phyloP scores from a whole-genome alignment of 73 alveolate species.

The Urostyla sp. region DNA sequence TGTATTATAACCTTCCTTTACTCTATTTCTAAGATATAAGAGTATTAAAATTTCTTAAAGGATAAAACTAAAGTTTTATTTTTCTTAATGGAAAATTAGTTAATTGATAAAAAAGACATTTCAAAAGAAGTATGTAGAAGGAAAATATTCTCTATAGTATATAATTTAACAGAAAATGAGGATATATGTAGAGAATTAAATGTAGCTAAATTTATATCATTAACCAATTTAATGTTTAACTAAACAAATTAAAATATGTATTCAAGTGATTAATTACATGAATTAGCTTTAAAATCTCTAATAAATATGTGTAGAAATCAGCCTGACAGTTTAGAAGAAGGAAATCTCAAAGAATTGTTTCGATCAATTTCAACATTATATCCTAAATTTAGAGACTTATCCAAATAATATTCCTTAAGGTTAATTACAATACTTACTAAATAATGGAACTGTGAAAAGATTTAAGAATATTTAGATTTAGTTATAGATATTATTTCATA shows the following conservation, averaged over 20 bases:
- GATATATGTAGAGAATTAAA: constrained; percentile 52
- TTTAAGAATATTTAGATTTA: constrained; percentile 29
- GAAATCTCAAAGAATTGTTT: constrained; percentile 58
- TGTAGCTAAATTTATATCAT: constrained; percentile 8
- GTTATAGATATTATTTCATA: constrained; percentile 42
- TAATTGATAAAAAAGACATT: constrained; percentile 27
- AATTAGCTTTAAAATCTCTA: constrained; percentile 64
- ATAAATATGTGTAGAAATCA: constrained; percentile 59
- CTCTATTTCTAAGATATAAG: constrained; percentile 56
- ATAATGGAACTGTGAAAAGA: constrained; percentile 60
- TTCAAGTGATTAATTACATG: constrained; percentile 44
- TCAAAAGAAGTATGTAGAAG: constrained; percentile 41
- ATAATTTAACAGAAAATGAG: constrained; percentile 67
- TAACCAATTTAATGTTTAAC: constrained; percentile 30
- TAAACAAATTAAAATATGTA: constrained; percentile 14
- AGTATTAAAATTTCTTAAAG: constrained; percentile 31
- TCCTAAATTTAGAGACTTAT: constrained; percentile 6
- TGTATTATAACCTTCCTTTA: constrained; percentile 64
- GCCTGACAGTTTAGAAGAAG: constrained; percentile 56
- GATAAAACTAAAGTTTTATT: constrained; percentile 60
- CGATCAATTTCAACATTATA: constrained; percentile 40
- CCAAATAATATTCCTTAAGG: constrained; percentile 58
- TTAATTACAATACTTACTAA: constrained; percentile 55
- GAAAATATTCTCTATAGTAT: constrained; percentile 52
- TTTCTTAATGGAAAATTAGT: constrained; percentile 53